Evolutionary conservation across 2,329 filamentous ascomycete genomes (phyloP), one percentile per base, ranked within the genome.

Genomic region (Tolypocladium pustulatum): DNA sequence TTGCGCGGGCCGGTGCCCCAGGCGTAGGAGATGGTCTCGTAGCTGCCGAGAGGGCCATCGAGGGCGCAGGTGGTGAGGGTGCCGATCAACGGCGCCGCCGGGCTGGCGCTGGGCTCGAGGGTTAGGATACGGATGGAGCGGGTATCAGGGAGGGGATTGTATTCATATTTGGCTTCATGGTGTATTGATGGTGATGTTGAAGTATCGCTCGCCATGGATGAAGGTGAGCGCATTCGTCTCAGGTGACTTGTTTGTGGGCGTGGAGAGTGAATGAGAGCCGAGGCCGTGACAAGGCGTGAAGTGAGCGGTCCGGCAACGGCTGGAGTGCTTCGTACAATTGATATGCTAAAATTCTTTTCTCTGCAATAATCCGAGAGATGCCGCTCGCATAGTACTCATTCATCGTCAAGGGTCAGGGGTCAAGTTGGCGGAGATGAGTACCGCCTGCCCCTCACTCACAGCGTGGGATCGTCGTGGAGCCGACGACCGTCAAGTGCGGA

Each of bases 21-120:
- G 30, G 71, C 72, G 37, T 74, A 73, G 3, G 72, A 73, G 56
- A 73, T 67, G 32, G 71, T 64, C 36, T 72, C 70, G 59, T 73
- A 74, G 13, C 30, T 34, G n/a, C 32, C 30, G 53, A 13, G 10
- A 32, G 46, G n/a, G 40, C 57, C 55, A 54, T 67, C 64, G 17
- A 72, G 61, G 27, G 61, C 58, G 57, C 69, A 66, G 10, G 64
- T 52, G 3, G 58, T 57, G 30, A 72, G 65, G 36, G 58, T 56
- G 22, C 71, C 71, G 20, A 65, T 60, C 22, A 72, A 61, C 27
- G 69, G 69, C 9, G 67, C 66, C 20, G 64, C 65, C 17, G 65
- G 58, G 10, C 64, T 66, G 4, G 58, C 60, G 7, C 69, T 69
- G 2, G 70, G 68, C 38, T 65, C 59, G n/a, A 72, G 64, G 9